Conservation (phyloP, 441 rosid species). For the Adansonia rubrostipa region DNA sequence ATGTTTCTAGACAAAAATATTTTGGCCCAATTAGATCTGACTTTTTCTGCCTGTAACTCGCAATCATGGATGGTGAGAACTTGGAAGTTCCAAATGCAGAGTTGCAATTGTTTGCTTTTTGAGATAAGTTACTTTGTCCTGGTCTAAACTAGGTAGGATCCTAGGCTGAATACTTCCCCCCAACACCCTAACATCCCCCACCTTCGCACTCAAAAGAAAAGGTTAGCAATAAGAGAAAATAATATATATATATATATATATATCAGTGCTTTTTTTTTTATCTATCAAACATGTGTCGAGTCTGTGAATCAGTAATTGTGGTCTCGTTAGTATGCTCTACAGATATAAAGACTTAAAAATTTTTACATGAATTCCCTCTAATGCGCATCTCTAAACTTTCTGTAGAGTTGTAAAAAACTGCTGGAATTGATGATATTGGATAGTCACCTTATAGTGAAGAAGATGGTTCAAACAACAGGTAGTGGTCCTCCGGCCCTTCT, state of each 20-base stretch:
- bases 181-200: not conserved
- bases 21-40: not conserved
- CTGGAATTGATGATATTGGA: conserved; percentile 82
- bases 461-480: conserved; percentile 60
- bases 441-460: conserved; percentile 60
- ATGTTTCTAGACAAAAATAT: not conserved
- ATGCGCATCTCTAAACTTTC: conserved; percentile 22
- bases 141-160: not conserved
- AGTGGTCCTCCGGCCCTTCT: conserved; percentile 63
- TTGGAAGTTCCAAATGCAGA: not conserved
- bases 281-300: not conserved
- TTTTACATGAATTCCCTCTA: not conserved
- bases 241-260: not conserved
- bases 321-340: not conserved
- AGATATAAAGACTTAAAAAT: not conserved
- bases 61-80: conserved; percentile 15
- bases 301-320: not conserved
- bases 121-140: not conserved
- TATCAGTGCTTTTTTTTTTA: not conserved
- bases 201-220: not conserved
- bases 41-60: not conserved
- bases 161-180: not conserved
- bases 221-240: not conserved
- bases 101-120: not conserved
- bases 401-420: conserved; percentile 75